Conservation (phyloP, 352 stramenopile genomes). For the Globisporangium recalcitrans region DNA sequence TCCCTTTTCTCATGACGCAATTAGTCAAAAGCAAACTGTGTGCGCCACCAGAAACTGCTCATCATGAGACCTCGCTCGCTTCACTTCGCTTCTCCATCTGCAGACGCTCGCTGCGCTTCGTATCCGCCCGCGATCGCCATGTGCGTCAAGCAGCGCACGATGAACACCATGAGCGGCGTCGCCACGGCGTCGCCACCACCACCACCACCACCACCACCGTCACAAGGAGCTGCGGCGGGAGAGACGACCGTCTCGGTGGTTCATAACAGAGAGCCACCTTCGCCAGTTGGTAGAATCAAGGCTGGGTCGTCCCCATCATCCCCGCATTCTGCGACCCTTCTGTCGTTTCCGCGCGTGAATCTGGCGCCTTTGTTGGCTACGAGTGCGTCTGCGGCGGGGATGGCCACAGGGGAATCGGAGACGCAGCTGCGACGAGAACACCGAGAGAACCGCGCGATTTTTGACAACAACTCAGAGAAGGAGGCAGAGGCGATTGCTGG, state of each 20-base stretch:
- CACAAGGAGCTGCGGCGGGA: background rate
- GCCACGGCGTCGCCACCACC: background rate
- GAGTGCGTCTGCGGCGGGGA: background rate
- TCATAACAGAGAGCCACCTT: background rate
- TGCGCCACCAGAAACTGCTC: background rate
- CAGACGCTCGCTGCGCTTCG: background rate
- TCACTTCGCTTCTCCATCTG: background rate
- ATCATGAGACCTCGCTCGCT: too few relatives aligned
- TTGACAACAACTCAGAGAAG: background rate
- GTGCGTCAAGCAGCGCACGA: constrained; percentile 1
- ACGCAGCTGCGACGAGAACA: constrained; percentile 1
- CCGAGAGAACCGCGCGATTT: background rate
- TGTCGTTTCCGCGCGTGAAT: constrained; percentile 12
- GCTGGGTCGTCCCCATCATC: constrained; percentile 3
- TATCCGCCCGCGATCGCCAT: background rate
- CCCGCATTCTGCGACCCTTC: constrained; percentile 4
- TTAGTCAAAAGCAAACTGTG: background rate
- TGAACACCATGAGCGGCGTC: background rate
- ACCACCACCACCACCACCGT: background rate
- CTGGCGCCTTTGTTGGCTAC: constrained; percentile 15
- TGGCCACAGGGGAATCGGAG: background rate
- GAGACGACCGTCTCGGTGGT: background rate
- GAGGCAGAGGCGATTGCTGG: background rate
- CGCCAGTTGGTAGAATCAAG: background rate
- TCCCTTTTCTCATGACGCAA: constrained; percentile 2